Evolutionary conservation across 2,329 filamentous ascomycete genomes (phyloP).

Genomic region (Tolypocladium inflatum): DNA sequence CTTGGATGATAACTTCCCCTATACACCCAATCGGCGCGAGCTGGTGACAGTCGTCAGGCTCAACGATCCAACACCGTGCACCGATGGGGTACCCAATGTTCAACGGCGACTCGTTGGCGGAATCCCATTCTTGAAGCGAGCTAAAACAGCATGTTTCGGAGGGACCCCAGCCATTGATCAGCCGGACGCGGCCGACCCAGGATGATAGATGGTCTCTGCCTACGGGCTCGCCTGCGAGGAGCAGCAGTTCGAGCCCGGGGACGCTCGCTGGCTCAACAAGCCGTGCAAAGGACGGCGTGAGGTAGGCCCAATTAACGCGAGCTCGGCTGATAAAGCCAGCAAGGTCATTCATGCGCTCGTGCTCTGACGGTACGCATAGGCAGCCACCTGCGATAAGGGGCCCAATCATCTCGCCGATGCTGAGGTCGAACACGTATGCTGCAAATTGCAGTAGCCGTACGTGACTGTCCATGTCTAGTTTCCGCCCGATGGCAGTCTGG

Average conservation of each 20-base stretch:
- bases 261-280: constrained; percentile 1
- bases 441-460: constrained; percentile 4
- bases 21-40: constrained; percentile 3
- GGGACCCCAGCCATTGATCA: constrained; percentile 8
- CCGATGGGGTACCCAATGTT: constrained; percentile 1
- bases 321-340: constrained; percentile 1
- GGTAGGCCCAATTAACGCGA: constrained; percentile 1
- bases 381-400: constrained; percentile 2
- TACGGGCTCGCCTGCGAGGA: constrained; percentile 4
- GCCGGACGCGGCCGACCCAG: constrained; percentile 2
- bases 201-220: constrained; percentile 1
- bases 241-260: constrained; percentile 1
- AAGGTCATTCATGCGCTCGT: constrained; percentile 1
- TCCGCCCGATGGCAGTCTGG: neutral
- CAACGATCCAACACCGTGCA: constrained; percentile 1
- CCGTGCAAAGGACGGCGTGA: constrained; percentile 2
- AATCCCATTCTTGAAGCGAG: neutral
- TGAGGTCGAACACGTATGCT: constrained; percentile 5
- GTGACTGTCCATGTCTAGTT: neutral
- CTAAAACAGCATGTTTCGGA: constrained; percentile 1
- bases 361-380: constrained; percentile 5
- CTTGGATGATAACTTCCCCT: constrained; percentile 6
- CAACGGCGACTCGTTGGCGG: neutral
- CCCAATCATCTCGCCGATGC: constrained; percentile 2
- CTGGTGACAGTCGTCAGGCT: neutral